phyloP scores from a whole-genome alignment of 1,284 basidiomycete species.

The Ustilago nuda region DNA sequence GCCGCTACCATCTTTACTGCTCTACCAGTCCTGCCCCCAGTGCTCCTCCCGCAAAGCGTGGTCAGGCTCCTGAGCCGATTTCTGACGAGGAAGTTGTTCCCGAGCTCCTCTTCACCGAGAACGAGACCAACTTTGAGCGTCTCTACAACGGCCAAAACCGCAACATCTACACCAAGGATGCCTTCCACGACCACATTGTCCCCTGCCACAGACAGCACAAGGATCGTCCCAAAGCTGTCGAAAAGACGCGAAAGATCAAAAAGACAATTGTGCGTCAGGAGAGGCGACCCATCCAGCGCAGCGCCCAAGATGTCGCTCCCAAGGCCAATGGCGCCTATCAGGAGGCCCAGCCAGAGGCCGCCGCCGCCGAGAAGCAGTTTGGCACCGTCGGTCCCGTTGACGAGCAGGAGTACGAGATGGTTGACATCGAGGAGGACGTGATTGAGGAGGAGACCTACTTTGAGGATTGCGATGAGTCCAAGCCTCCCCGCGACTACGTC shows the following conservation, averaged over 20 bases:
- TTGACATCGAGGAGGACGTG: slow-evolving; percentile 65
- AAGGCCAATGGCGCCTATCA: slow-evolving; percentile 45
- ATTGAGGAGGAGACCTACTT: slow-evolving; percentile 64
- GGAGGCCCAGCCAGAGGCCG: slow-evolving; percentile 40
- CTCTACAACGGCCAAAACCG: slow-evolving; percentile 81
- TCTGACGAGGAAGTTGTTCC: slow-evolving; percentile 72
- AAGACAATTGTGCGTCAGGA: slow-evolving; percentile 49
- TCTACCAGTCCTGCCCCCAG: slow-evolving; percentile 91
- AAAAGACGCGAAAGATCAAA: slow-evolving; percentile 57
- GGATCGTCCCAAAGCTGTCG: slow-evolving; percentile 58
- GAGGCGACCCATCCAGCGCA: slow-evolving; percentile 28
- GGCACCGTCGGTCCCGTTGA: slow-evolving; percentile 36
- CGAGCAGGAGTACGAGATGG: slow-evolving; percentile 47
- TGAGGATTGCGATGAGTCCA: slow-evolving; percentile 51
- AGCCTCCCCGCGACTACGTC: slow-evolving; percentile 71
- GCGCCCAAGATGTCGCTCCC: slow-evolving; percentile 42
- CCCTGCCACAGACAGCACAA: slow-evolving; percentile 75
- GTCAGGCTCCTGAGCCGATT: slow-evolving; percentile 68
- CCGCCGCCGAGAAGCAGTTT: slow-evolving; percentile 48
- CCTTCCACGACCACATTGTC: slow-evolving; percentile 98
- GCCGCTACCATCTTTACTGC: slow-evolving; percentile 80
- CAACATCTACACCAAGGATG: slow-evolving; percentile 94
- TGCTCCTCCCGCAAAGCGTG: slow-evolving; percentile 75
- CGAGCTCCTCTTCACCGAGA: slow-evolving; percentile 74
- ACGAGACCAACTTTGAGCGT: slow-evolving; percentile 93